Percentiles rank a stretch among this genome's conserved stretches.
Evolutionary conservation across 2,329 filamentous ascomycete species (phyloP).

Genomic region (Aspergillus sp.): DNA sequence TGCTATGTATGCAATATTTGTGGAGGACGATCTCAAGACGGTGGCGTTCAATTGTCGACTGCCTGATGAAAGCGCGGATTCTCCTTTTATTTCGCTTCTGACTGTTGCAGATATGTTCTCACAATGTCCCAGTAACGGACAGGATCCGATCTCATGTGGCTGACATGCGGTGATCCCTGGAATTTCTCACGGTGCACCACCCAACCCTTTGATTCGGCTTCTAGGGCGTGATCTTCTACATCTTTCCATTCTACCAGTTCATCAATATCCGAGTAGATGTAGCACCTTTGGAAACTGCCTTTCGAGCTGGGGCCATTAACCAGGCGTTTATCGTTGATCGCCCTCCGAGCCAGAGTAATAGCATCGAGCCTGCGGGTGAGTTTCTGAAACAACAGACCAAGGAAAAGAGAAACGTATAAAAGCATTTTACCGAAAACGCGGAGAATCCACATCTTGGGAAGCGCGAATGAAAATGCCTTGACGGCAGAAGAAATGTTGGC

Average conservation of each 20-base stretch:
- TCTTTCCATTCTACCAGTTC: slow-evolving; percentile 30
- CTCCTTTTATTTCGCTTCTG: background rate
- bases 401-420: slow-evolving; percentile 19
- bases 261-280: slow-evolving; percentile 38
- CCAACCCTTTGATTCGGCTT: slow-evolving; percentile 27
- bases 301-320: slow-evolving; percentile 8
- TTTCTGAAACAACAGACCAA: slow-evolving; percentile 12
- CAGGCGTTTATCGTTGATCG: slow-evolving; percentile 27
- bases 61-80: too few relatives aligned
- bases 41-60: too few relatives aligned
- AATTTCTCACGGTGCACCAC: slow-evolving; percentile 32
- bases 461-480: slow-evolving; percentile 31
- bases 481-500: slow-evolving; percentile 19
- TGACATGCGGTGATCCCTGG: slow-evolving; percentile 33
- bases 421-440: slow-evolving; percentile 21
- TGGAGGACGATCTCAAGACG: too few relatives aligned
- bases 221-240: slow-evolving; percentile 32
- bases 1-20: too few relatives aligned
- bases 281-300: slow-evolving; percentile 22
- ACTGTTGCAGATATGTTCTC: slow-evolving; percentile 14
- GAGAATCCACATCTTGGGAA: slow-evolving; percentile 28
- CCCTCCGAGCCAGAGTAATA: slow-evolving; percentile 20
- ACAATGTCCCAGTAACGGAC: slow-evolving; percentile 37
- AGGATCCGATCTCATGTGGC: slow-evolving; percentile 34
- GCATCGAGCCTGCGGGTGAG: slow-evolving; percentile 18